A percentile compares a stretch with the other conserved stretches of the same genome.
Conservation (phyloP, 805 yeast species). For the Yamadazyma sp. region DNA sequence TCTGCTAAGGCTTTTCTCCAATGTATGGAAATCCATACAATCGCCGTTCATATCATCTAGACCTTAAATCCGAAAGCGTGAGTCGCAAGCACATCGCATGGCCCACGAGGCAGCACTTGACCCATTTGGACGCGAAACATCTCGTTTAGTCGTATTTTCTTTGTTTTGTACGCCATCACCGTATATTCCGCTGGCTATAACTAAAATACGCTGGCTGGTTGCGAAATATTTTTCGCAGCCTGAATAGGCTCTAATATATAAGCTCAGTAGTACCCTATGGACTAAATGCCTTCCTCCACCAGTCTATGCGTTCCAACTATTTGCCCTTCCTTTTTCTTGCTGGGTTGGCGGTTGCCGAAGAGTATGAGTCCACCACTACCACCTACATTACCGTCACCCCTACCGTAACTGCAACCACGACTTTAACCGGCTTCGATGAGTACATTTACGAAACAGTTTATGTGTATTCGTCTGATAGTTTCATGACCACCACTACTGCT, state of each 20-base stretch:
- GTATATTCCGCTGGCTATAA: slow-evolving; percentile 6
- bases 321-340: slow-evolving; percentile 17
- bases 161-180: too few species aligned
- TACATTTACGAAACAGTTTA: slow-evolving; percentile 29
- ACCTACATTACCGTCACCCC: slow-evolving; percentile 28
- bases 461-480: slow-evolving; percentile 31
- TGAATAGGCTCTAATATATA: neutral
- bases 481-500: slow-evolving; percentile 22
- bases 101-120: too few species aligned
- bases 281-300: too few species aligned
- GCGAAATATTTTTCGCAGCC: slow-evolving; percentile 3
- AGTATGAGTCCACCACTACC: slow-evolving; percentile 17
- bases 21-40: too few species aligned
- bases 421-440: slow-evolving; percentile 23
- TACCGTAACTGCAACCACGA: slow-evolving; percentile 31
- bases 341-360: slow-evolving; percentile 13
- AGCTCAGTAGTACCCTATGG: neutral
- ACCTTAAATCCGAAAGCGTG: too few species aligned
- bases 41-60: too few species aligned
- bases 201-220: slow-evolving; percentile 1
- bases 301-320: slow-evolving; percentile 13
- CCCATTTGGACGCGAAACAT: too few species aligned
- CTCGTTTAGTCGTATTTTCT: slow-evolving; percentile 3
- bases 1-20: too few species aligned
- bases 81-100: too few species aligned